Percentiles rank a stretch among this genome's conserved stretches.
These are phyloP conservation scores for Effrenium voratum DNA, from an alignment of 73 alveolate species.

Conservation along the genomic window DNA sequence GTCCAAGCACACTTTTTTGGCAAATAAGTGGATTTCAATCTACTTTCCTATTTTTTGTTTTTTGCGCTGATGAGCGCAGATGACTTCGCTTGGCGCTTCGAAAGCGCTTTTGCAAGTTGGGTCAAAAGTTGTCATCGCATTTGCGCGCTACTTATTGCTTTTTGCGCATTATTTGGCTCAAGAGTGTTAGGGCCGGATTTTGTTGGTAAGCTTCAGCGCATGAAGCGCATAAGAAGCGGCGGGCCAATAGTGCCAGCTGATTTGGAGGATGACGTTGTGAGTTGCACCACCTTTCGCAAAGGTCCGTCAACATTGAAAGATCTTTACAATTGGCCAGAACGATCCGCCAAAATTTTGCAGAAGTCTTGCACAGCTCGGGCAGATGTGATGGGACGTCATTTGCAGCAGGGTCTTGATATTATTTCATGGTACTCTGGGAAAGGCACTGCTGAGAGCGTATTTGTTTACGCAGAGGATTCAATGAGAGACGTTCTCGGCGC, in stretches of 20 bases:
- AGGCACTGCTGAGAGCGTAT: background rate
- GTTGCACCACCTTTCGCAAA: background rate
- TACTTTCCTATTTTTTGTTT: background rate
- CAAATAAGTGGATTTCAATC: background rate
- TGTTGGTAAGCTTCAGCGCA: background rate
- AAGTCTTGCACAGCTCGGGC: too few relatives aligned
- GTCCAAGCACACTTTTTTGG: background rate
- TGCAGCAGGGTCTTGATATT: background rate
- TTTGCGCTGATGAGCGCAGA: background rate
- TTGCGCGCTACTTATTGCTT: background rate
- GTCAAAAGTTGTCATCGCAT: background rate
- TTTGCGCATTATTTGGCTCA: background rate
- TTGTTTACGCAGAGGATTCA: background rate
- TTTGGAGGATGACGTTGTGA: background rate
- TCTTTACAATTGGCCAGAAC: background rate
- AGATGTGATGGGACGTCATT: background rate
- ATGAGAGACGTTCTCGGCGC: background rate
- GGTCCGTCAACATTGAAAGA: background rate
- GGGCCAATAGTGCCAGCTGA: background rate
- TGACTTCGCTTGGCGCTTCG: background rate
- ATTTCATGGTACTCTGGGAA: background rate
- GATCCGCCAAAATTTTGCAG: background rate
- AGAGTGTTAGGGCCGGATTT: background rate
- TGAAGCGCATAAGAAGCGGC: background rate
- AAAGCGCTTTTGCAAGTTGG: background rate